Evolutionary conservation across 208 protist genomes (phyloP).

Genomic region (Phytomonas sp.): DNA sequence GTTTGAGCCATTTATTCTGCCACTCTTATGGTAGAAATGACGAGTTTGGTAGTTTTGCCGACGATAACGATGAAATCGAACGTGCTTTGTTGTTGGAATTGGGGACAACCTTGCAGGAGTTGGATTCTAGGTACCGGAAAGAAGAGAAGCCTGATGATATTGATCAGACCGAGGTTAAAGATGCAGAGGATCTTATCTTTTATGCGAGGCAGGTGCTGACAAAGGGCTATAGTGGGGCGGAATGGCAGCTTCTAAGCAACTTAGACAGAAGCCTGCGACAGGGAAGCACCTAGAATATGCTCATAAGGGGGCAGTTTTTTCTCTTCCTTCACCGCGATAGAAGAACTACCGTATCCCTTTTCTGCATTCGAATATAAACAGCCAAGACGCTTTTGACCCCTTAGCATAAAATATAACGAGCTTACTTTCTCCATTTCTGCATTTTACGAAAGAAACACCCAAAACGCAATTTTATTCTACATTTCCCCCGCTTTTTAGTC

Average conservation of each 20-base stretch:
- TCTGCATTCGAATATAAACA: neutral
- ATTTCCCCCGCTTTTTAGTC: neutral
- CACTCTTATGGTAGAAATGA: neutral
- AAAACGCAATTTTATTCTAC: neutral
- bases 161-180: neutral
- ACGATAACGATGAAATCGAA: neutral
- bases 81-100: neutral
- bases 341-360: neutral
- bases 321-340: neutral
- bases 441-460: neutral
- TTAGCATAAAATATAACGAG: neutral
- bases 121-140: neutral
- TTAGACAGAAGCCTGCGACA: neutral
- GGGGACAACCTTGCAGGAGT: neutral
- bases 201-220: conserved; percentile 30
- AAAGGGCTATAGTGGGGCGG: conserved; percentile 37
- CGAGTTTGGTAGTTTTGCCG: neutral
- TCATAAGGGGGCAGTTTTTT: neutral
- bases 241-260: conserved; percentile 38
- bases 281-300: neutral
- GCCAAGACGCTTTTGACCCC: neutral
- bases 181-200: conserved; percentile 21
- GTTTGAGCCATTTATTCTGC: neutral
- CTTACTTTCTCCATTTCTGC: neutral
- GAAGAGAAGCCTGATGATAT: neutral